Evolutionary conservation across 2,329 filamentous ascomycete genomes (phyloP).

Genomic region (Emydomyces testavorans): DNA sequence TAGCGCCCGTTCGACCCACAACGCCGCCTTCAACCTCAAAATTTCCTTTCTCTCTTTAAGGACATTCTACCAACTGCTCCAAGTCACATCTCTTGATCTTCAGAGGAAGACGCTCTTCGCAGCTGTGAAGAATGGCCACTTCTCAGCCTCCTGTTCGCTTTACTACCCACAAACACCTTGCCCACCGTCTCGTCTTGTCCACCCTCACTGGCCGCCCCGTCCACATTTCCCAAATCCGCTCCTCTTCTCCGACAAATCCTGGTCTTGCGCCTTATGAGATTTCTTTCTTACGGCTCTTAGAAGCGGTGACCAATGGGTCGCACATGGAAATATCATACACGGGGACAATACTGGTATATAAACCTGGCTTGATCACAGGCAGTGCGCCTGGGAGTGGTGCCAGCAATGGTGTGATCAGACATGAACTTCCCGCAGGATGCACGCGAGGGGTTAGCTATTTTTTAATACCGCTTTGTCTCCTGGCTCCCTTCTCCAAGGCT

Average conservation of each 20-base stretch:
- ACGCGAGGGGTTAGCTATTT: conserved; percentile 81
- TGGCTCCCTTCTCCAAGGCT: conserved; percentile 86
- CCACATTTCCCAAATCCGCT: conserved; percentile 88
- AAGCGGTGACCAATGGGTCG: conserved; percentile 88
- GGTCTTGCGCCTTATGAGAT: conserved; percentile 88
- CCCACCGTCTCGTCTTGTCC: conserved; percentile 73
- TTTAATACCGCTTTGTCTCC: conserved; percentile 72
- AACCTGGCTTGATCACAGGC: conserved; percentile 84
- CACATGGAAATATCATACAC: conserved; percentile 94
- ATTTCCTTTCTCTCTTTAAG: neutral
- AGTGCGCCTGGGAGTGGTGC: conserved; percentile 65
- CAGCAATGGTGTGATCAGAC: conserved; percentile 62
- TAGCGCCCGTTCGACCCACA: neutral
- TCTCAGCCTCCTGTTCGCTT: conserved; percentile 53
- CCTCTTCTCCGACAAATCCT: conserved; percentile 70
- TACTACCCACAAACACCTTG: conserved; percentile 70
- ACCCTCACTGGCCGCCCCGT: conserved; percentile 82
- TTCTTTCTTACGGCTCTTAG: conserved; percentile 87
- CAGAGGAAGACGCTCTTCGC: too few relatives aligned
- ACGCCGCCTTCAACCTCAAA: neutral
- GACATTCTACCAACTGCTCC: neutral
- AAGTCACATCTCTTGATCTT: too few relatives aligned
- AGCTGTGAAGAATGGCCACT: conserved; percentile 33
- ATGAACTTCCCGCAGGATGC: conserved; percentile 66
- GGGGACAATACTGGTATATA: conserved; percentile 83